Percentiles rank a stretch among this genome's conserved stretches.
Evolutionary conservation across 768 basidiomycete genomes (phyloP).

Genomic region (Dictyophora rubrovolvata): DNA sequence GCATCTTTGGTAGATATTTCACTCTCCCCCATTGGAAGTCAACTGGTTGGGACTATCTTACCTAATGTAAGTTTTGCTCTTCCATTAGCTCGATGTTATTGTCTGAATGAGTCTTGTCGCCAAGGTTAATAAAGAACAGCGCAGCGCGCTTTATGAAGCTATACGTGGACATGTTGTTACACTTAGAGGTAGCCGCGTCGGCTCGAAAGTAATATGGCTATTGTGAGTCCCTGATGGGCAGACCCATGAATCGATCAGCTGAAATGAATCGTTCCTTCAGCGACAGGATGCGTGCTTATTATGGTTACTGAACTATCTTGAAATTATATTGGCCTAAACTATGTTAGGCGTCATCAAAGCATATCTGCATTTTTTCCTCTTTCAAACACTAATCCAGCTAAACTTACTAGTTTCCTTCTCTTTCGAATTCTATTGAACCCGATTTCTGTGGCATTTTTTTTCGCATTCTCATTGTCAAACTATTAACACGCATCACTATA

Average conservation of each 20-base stretch:
- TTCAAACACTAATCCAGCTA: not conserved
- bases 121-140: slow-evolving; percentile 81
- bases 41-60: slow-evolving; percentile 72
- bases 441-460: not conserved
- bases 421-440: not conserved
- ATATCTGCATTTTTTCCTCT: not conserved
- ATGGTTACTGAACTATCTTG: slow-evolving; percentile 36
- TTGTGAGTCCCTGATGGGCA: slow-evolving; percentile 35
- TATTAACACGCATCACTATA: not conserved
- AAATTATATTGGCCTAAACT: not conserved
- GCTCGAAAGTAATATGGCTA: slow-evolving; percentile 86
- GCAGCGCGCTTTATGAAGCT: slow-evolving; percentile 71
- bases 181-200: slow-evolving; percentile 83
- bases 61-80: slow-evolving; percentile 45
- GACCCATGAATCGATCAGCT: not conserved
- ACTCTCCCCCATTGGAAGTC: slow-evolving; percentile 74
- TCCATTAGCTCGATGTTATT: not conserved
- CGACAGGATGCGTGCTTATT: slow-evolving; percentile 60
- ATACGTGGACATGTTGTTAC: slow-evolving; percentile 84
- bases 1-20: slow-evolving; percentile 84
- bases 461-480: not conserved
- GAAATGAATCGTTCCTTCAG: slow-evolving; percentile 20
- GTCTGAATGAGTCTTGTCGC: slow-evolving; percentile 9
- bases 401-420: not conserved
- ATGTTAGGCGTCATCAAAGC: not conserved